phyloP scores from a whole-genome alignment of 768 basidiomycete species.

The Ramaria rubella region DNA sequence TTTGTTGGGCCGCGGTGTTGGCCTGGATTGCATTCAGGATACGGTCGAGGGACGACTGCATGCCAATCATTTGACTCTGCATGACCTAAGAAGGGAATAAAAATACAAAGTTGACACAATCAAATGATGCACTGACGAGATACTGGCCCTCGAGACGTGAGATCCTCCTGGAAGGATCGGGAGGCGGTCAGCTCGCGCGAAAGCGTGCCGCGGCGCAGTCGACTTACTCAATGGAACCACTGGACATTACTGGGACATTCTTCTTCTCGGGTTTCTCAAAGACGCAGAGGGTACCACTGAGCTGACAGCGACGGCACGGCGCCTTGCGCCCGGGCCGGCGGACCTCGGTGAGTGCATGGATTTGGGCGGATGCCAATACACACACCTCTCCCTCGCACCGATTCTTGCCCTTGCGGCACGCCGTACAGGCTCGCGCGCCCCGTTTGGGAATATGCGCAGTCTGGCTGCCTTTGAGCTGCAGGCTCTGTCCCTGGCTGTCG shows the following conservation, averaged over 20 bases:
- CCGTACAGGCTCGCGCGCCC: slow-evolving; percentile 83
- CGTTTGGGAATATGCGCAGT: slow-evolving; percentile 74
- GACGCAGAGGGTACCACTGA: slow-evolving; percentile 71
- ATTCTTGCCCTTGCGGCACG: slow-evolving; percentile 89
- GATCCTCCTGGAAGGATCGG: slow-evolving; percentile 48
- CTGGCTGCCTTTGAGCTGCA: slow-evolving; percentile 16
- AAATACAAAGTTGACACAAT: slow-evolving; percentile 3
- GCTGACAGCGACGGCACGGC: slow-evolving; percentile 85
- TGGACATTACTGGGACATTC: slow-evolving; percentile 49
- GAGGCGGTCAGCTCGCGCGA: slow-evolving; percentile 6
- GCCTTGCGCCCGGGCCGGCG: slow-evolving; percentile 41
- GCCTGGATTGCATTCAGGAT: slow-evolving; percentile 63
- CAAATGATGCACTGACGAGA: slow-evolving; percentile 41
- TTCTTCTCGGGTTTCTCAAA: slow-evolving; percentile 94
- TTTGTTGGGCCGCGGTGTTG: slow-evolving; percentile 19
- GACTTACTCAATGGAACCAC: slow-evolving; percentile 67
- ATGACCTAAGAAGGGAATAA: slow-evolving; percentile 51
- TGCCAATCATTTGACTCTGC: slow-evolving; percentile 92
- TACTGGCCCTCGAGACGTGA: slow-evolving; percentile 84
- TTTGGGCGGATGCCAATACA: slow-evolving; percentile 21
- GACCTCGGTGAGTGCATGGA: slow-evolving; percentile 1
- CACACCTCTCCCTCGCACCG: slow-evolving; percentile 87
- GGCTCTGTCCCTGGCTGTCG: not conserved
- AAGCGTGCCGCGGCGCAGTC: slow-evolving; percentile 15
- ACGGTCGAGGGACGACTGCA: slow-evolving; percentile 84